Evolutionary conservation across 2,329 filamentous ascomycete genomes (phyloP).

Genomic region (Pleomassaria siparia): DNA sequence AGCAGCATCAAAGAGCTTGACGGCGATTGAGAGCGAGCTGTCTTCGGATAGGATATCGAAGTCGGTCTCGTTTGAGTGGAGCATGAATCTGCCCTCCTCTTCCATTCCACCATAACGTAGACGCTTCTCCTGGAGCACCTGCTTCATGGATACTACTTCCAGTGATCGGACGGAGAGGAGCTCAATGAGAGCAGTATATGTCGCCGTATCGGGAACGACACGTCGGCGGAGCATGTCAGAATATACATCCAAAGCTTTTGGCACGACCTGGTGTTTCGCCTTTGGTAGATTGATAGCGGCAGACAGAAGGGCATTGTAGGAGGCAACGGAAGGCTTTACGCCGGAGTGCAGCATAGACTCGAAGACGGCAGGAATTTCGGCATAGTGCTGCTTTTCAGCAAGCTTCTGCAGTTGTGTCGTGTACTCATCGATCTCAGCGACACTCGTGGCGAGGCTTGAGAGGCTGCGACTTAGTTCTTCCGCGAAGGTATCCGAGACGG

Average conservation of each 20-base stretch:
- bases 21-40: slow-evolving; percentile 78
- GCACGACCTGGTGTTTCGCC: slow-evolving; percentile 79
- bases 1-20: slow-evolving; percentile 83
- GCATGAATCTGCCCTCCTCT: slow-evolving; percentile 81
- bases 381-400: slow-evolving; percentile 71
- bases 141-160: slow-evolving; percentile 73
- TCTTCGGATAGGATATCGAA: slow-evolving; percentile 84
- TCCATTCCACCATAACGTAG: slow-evolving; percentile 82
- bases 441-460: slow-evolving; percentile 61
- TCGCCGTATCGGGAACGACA: slow-evolving; percentile 78
- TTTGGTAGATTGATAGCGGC: slow-evolving; percentile 81
- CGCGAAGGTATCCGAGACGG: slow-evolving; percentile 30
- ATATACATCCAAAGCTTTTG: slow-evolving; percentile 92
- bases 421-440: slow-evolving; percentile 66
- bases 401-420: slow-evolving; percentile 78
- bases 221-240: slow-evolving; percentile 91
- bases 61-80: slow-evolving; percentile 84
- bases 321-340: slow-evolving; percentile 74
- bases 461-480: slow-evolving; percentile 31
- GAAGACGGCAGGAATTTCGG: slow-evolving; percentile 87
- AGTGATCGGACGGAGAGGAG: slow-evolving; percentile 79
- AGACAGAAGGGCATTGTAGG: slow-evolving; percentile 89
- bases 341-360: slow-evolving; percentile 84
- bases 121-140: slow-evolving; percentile 77
- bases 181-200: slow-evolving; percentile 84